These are phyloP conservation scores for Eremochloa ophiuroides DNA, from an alignment of 176 grass and related monocot genomes.

Conservation along the genomic window DNA sequence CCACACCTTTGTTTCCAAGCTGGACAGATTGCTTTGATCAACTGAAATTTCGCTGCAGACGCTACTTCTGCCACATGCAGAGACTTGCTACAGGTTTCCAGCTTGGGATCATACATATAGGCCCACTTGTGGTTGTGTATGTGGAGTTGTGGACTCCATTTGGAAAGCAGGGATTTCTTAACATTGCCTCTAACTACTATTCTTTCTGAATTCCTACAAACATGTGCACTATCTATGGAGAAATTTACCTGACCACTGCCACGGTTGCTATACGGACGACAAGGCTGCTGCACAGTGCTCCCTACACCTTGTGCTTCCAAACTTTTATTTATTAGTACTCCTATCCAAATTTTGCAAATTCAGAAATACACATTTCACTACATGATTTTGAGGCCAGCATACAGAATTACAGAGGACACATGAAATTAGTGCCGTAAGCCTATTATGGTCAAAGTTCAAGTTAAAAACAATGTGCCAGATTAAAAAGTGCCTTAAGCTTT, in stretches of 20 bases:
- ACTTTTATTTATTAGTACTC: background rate
- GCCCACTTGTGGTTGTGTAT: too few species aligned
- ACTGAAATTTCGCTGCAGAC: background rate
- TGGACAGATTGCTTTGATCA: background rate
- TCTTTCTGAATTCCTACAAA: background rate
- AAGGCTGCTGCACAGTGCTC: background rate
- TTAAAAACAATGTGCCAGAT: background rate
- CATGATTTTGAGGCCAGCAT: background rate
- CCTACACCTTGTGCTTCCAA: background rate
- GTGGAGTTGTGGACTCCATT: background rate
- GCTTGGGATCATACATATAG: background rate
- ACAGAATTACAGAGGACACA: background rate
- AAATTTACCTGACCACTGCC: background rate
- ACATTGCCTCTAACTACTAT: background rate
- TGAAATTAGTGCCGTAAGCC: too few species aligned
- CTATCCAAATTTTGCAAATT: background rate
- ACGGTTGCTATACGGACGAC: too few species aligned
- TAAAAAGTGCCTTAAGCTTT: background rate
- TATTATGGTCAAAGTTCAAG: background rate
- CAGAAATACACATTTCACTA: background rate
- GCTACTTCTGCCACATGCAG: background rate
- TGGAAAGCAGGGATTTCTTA: background rate
- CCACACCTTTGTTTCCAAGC: background rate
- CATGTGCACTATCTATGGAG: background rate
- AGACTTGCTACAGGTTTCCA: background rate